Evolutionary conservation across 441 rosid species (phyloP).

Genomic region (Pelargonium fulgidum): DNA sequence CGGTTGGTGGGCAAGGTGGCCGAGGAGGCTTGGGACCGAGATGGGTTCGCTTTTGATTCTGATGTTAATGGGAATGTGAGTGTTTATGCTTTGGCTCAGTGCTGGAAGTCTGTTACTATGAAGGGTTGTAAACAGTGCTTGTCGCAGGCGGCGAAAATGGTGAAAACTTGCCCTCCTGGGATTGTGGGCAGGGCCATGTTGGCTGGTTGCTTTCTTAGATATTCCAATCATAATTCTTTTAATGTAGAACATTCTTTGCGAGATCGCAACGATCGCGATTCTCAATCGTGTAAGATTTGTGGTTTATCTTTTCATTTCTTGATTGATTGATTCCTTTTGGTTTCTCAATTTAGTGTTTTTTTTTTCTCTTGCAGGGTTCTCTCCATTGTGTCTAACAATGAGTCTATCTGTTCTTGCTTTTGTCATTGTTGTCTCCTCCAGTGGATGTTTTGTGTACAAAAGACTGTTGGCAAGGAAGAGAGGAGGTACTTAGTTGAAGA

Average conservation of each 20-base stretch:
- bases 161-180: conserved; percentile 37
- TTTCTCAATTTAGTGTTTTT: neutral
- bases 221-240: conserved; percentile 45
- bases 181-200: conserved; percentile 43
- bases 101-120: conserved; percentile 22
- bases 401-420: neutral
- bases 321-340: neutral
- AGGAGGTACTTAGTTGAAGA: neutral
- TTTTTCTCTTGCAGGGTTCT: neutral
- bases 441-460: neutral
- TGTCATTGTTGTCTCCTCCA: neutral
- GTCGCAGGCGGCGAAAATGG: conserved; percentile 28
- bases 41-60: conserved; percentile 33
- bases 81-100: conserved; percentile 56
- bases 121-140: conserved; percentile 44
- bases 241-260: too few species aligned
- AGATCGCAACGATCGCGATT: too few species aligned
- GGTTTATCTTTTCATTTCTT: neutral
- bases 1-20: conserved; percentile 35
- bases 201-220: conserved; percentile 57
- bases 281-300: conserved; percentile 18
- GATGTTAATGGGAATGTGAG: conserved; percentile 27
- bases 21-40: conserved; percentile 26
- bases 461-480: neutral
- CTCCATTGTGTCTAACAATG: neutral